Evolutionary conservation across 139 green algal species (phyloP), one percentile per base, ranked within the genome.

Genomic region (Chlamydomonas schloesseri): DNA sequence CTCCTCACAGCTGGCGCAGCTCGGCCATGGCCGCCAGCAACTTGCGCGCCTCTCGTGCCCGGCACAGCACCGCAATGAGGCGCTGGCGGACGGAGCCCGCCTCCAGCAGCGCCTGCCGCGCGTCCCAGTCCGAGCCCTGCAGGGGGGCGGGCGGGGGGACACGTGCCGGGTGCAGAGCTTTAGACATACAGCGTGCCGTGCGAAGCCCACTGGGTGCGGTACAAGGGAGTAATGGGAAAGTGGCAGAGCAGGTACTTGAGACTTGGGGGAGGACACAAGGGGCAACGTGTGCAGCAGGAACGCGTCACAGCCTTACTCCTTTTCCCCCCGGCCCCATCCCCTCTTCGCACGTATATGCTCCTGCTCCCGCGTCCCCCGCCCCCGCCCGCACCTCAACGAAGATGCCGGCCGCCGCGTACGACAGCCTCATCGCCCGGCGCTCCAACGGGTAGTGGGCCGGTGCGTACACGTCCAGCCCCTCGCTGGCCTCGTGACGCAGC

Each of bases 41-140:
- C 34, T 69, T 81, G n/a, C 75, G 58, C 21, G 93, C 88, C 76
- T 89, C 78, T 10, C 47, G 68, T 29, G 94, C 85, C 53, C 82
- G 79, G 24, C 64, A 74, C 36, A 91, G 62, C 13, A 84, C 53
- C 24, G 75, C 72, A 0, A 79, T 37, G 53, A 95, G 91, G 18
- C 92, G 77, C 18, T 47, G 62, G 2, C 82, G 75, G 1, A 87
- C 76, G 31, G 78, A 87, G 47, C 55, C 21, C 3, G 60, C 60
- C 71, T 95, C 92, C 34, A 95, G 83, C 24, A 89, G 68, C 6
- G 81, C 70, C 86, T 95, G 91, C 60, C 78, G 34, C 37, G 73
- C 34, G 29, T 46, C 26, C 47, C 26, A 47, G 81, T 74, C 76
- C 60, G 71, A 29, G 28, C 24, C 37, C 76, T 83, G 76, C 67